phyloP scores from a whole-genome alignment of 306 rosid genomes.

The Arachis stenosperma region DNA sequence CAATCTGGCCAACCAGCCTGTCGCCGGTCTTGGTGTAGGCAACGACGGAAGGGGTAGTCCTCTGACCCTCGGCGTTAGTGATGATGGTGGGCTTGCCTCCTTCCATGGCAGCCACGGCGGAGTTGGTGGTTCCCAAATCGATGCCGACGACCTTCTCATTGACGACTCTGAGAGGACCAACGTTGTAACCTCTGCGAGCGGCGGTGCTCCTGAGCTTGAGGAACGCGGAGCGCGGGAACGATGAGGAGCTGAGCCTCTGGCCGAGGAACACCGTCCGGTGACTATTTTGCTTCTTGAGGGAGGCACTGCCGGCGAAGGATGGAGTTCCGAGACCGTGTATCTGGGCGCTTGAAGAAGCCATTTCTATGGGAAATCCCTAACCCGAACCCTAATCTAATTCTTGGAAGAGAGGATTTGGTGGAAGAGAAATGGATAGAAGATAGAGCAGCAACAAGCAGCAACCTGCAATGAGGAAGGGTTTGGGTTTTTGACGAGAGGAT shows the following conservation, averaged over 20 bases:
- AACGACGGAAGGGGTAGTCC: conserved; percentile 94
- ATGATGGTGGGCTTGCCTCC: conserved; percentile 88
- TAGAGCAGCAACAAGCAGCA: not conserved
- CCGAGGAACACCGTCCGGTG: conserved; percentile 64
- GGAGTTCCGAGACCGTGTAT: conserved; percentile 72
- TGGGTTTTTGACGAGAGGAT: conserved; percentile 28
- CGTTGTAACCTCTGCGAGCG: conserved; percentile 26
- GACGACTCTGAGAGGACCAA: conserved; percentile 59
- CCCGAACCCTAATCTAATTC: conserved; percentile 13
- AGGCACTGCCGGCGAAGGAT: conserved; percentile 38
- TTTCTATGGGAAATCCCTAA: not conserved
- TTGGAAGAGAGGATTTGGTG: not conserved
- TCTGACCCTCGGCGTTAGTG: conserved; percentile 86
- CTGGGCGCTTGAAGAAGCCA: conserved; percentile 74
- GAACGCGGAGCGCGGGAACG: conserved; percentile 46
- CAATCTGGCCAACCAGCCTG: conserved; percentile 87
- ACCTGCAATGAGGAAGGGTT: not conserved
- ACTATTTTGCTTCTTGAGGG: conserved; percentile 39
- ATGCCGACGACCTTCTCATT: conserved; percentile 86
- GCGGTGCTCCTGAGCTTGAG: conserved; percentile 39
- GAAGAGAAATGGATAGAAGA: not conserved
- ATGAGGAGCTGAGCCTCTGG: conserved; percentile 37
- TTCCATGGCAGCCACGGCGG: conserved; percentile 88
- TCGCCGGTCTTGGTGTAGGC: conserved; percentile 87
- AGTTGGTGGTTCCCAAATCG: conserved; percentile 84